phyloP scores from a whole-genome alignment of 225 moss, liverwort and hornwort genomes.

The Straminergon stramineum region DNA sequence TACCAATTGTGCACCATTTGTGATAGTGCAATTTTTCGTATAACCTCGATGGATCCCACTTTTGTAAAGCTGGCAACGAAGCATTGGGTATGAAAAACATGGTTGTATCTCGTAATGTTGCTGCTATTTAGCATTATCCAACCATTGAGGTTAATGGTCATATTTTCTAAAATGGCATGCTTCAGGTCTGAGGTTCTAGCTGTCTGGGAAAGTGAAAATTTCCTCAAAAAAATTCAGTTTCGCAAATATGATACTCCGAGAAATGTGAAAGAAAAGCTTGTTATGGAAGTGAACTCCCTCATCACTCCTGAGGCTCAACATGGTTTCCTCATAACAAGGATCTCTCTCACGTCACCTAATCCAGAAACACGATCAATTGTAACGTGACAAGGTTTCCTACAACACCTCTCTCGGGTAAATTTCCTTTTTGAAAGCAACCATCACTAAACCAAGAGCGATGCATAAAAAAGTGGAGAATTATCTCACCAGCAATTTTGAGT shows the following conservation, averaged over 20 bases:
- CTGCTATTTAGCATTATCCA: not conserved
- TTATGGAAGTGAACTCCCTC: not conserved
- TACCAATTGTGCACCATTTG: not conserved
- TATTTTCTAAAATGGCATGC: not conserved
- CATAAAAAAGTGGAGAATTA: not conserved
- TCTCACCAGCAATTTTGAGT: slow-evolving; percentile 61
- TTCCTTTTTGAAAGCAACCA: not conserved
- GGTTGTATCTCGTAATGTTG: not conserved
- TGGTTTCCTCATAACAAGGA: not conserved
- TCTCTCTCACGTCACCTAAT: not conserved
- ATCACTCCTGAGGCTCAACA: not conserved
- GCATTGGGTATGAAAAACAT: not conserved
- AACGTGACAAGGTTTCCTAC: not conserved
- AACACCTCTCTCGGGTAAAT: not conserved
- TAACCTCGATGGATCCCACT: not conserved
- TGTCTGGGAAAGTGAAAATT: not conserved
- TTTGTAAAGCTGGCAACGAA: not conserved
- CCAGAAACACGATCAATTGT: not conserved
- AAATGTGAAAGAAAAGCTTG: not conserved
- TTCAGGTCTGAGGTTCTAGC: not conserved
- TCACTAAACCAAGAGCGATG: not conserved
- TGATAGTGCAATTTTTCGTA: not conserved
- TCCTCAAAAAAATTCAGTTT: not conserved
- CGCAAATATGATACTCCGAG: not conserved
- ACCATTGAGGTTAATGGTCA: not conserved